Evolutionary conservation across 2,329 filamentous ascomycete species (phyloP).

Genomic region (Fonsecaea pugnacius): DNA sequence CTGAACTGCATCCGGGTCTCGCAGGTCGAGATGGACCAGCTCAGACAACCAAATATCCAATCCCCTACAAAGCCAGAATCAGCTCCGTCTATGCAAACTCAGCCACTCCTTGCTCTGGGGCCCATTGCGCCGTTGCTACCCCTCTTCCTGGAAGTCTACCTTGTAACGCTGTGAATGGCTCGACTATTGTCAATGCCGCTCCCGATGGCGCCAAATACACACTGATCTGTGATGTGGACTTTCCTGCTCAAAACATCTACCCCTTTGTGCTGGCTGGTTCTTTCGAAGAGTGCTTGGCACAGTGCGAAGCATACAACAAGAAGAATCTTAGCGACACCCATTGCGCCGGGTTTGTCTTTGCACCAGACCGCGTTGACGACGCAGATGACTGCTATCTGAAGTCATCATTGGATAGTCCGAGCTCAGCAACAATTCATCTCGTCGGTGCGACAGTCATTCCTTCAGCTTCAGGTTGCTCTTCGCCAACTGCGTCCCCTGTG

Average conservation of each 20-base stretch:
- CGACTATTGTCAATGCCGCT: constrained; percentile 23
- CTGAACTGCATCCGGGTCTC: constrained; percentile 18
- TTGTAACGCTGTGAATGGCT: constrained; percentile 38
- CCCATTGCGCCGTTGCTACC: constrained; percentile 15
- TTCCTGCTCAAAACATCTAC: constrained; percentile 36
- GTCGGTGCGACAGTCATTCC: constrained; percentile 34
- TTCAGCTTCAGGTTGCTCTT: constrained; percentile 2
- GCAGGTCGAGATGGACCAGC: constrained; percentile 21
- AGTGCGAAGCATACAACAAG: constrained; percentile 38
- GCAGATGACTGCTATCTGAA: constrained; percentile 42
- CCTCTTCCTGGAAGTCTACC: constrained; percentile 14
- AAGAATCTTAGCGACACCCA: constrained; percentile 20
- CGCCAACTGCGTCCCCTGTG: constrained; percentile 1
- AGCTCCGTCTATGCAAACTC: constrained; percentile 3
- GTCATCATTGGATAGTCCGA: constrained; percentile 35
- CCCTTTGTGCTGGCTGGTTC: constrained; percentile 38
- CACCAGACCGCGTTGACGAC: constrained; percentile 34
- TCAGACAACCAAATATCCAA: constrained; percentile 21
- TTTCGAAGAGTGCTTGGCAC: constrained; percentile 38
- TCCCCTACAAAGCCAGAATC: constrained; percentile 16
- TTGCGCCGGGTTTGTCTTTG: constrained; percentile 39
- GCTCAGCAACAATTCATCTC: constrained; percentile 33
- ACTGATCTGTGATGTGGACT: constrained; percentile 40
- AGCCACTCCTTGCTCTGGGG: constrained; percentile 20
- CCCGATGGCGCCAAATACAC: constrained; percentile 33